phyloP scores from a whole-genome alignment of 768 basidiomycete species.

The Macrolepiota dolichaula region DNA sequence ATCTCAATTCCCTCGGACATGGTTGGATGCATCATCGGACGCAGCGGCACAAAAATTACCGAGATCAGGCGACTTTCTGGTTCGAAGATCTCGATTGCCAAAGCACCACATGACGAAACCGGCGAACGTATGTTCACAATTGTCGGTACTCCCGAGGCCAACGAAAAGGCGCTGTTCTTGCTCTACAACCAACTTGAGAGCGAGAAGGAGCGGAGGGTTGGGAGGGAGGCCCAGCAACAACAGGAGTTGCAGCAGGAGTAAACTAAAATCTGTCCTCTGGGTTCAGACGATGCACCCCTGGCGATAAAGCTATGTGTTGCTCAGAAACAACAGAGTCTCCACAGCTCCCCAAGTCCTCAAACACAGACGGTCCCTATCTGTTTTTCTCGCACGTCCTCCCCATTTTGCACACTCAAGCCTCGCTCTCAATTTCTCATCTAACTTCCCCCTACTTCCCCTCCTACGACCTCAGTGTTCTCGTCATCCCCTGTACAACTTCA shows the following conservation, averaged over 20 bases:
- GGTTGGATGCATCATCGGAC: slow-evolving; percentile 96
- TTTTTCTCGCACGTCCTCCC: slow-evolving; percentile 9
- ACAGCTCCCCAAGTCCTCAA: neutral
- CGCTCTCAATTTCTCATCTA: slow-evolving; percentile 3
- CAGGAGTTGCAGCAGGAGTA: slow-evolving; percentile 52
- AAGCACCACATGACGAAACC: slow-evolving; percentile 98
- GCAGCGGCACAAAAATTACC: slow-evolving; percentile 96
- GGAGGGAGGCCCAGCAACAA: slow-evolving; percentile 78
- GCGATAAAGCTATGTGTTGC: neutral
- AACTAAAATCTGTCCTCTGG: neutral
- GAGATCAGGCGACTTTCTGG: slow-evolving; percentile 98
- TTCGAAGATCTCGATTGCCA: slow-evolving; percentile 97
- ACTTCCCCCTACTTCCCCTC: neutral
- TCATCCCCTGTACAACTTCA: neutral
- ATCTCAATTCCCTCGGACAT: slow-evolving; percentile 99
- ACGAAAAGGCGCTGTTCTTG: slow-evolving; percentile 96
- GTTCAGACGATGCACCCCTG: neutral
- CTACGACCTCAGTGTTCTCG: slow-evolving; percentile 3
- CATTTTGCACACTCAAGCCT: slow-evolving; percentile 6
- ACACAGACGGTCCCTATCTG: neutral
- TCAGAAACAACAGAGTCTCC: neutral
- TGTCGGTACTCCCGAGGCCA: slow-evolving; percentile 91
- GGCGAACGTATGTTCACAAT: slow-evolving; percentile 99
- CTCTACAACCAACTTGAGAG: slow-evolving; percentile 96
- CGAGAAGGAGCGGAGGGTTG: slow-evolving; percentile 92